A percentile compares a stretch with the other conserved stretches of the same genome.
These are phyloP conservation scores for Mycogone perniciosa DNA, from an alignment of 2,329 filamentous ascomycete species.

Conservation along the genomic window DNA sequence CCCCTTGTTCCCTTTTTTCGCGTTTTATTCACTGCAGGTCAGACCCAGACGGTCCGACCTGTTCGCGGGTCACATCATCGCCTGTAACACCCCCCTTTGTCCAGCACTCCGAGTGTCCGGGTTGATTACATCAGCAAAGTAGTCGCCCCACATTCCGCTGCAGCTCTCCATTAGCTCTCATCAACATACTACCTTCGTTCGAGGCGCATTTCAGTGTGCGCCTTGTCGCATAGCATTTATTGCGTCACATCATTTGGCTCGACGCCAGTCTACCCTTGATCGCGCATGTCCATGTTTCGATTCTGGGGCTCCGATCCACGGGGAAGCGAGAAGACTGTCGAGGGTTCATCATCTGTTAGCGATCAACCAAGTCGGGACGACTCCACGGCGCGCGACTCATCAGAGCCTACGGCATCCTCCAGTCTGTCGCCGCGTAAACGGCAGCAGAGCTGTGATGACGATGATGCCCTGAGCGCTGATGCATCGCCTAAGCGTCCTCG, in stretches of 20 bases:
- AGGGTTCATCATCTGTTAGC: slow-evolving; percentile 37
- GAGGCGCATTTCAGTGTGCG: slow-evolving; percentile 10
- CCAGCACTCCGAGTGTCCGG: slow-evolving; percentile 11
- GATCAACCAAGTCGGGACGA: slow-evolving; percentile 25
- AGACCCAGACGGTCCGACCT: slow-evolving; percentile 12
- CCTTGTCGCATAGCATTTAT: slow-evolving; percentile 18
- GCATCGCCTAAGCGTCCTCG: slow-evolving; percentile 39
- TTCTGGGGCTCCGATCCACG: slow-evolving; percentile 54
- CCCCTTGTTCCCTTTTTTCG: slow-evolving; percentile 11
- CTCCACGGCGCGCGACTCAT: slow-evolving; percentile 23
- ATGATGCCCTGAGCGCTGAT: slow-evolving; percentile 19
- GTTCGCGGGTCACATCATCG: slow-evolving; percentile 28
- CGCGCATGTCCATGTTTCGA: slow-evolving; percentile 52
- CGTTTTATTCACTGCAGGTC: slow-evolving; percentile 10
- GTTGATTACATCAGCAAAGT: slow-evolving; percentile 30
- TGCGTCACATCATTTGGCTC: slow-evolving; percentile 14
- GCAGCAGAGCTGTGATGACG: slow-evolving; percentile 24
- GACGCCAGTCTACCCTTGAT: slow-evolving; percentile 14
- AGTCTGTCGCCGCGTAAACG: slow-evolving; percentile 33
- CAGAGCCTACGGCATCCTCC: slow-evolving; percentile 15
- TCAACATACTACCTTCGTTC: slow-evolving; percentile 2
- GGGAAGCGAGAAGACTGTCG: slow-evolving; percentile 48
- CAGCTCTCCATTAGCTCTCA: slow-evolving; percentile 11
- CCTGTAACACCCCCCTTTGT: slow-evolving; percentile 17
- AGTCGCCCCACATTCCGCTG: slow-evolving; percentile 12